Evolutionary conservation across 73 alveolate species (phyloP), one percentile per base, ranked within the genome.

Genomic region (Paramecium sexaurelia): DNA sequence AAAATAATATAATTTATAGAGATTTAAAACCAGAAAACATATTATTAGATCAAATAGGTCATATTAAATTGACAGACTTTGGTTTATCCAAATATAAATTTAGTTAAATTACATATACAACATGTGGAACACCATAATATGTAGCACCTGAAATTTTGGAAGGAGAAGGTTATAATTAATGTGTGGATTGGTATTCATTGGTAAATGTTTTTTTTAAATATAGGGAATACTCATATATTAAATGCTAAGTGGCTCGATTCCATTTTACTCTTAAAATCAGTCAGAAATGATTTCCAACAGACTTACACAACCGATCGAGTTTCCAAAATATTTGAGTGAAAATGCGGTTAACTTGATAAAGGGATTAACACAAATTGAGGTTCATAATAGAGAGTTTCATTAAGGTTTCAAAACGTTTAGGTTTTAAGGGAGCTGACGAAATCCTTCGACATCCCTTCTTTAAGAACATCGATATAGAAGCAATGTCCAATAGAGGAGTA

Each of bases 21-120:
- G 99, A 97, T 91, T 85, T 97, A 68, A 97, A 97, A 78, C 99
- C 99, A 2, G 99, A 97, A 89, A 97, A 97, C 95, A 97, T 97
- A 8, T 94, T 97, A 32, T 83, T 97, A 6, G 99, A 97, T 71
- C 61, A 75, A 41, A 95, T 94, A 10, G 99, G 99, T 17, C 98
- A 97, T 92, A 84, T 96, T 22, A 96, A 96, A 92, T 51, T 97
- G 11, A 97, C 99, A 2, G 99, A 97, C 91, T 97, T 97, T 92
- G 99, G 99, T 41, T 87, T 97, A 47, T 85, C 97, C 36, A 97
- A 97, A 95, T 91, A 92, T 32, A 92, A 78, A 43, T 92, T 92
- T 20, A 68, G 87, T 9, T 85, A 93, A 5, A 87, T 71, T 55
- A 91, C 98, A 1, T 92, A 56, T 37, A 95, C 96, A 40, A 89